A percentile compares a stretch with the other conserved stretches of the same genome.
Conservation (phyloP, 805 yeast genomes). For the Suhomyces tanzawaensis region DNA sequence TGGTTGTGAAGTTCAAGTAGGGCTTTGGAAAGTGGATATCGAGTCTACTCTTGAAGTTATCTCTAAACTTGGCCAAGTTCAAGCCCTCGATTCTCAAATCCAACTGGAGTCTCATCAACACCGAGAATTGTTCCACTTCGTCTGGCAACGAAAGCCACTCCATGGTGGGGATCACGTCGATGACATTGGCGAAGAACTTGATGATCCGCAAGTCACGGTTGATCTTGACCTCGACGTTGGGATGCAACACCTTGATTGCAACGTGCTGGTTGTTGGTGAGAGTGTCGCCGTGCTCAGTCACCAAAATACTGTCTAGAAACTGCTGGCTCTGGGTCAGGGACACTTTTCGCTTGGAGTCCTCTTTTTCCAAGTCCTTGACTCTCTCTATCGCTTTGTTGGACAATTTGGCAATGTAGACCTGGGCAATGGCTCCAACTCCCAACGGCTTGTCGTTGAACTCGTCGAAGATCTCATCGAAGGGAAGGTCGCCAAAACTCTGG, state of each 20-base stretch:
- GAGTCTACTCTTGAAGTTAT: constrained; percentile 55
- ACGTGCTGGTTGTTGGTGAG: constrained; percentile 53
- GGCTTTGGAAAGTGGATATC: constrained; percentile 84
- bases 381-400: constrained; percentile 43
- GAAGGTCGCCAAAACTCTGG: constrained; percentile 52
- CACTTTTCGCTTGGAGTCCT: constrained; percentile 12
- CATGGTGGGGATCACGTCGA: constrained; percentile 85
- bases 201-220: constrained; percentile 81
- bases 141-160: constrained; percentile 96
- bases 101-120: constrained; percentile 83
- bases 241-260: constrained; percentile 92
- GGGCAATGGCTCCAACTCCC: constrained; percentile 99
- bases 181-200: constrained; percentile 69
- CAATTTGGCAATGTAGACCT: constrained; percentile 78
- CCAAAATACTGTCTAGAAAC: constrained; percentile 32
- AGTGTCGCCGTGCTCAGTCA: constrained; percentile 32
- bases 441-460: constrained; percentile 73
- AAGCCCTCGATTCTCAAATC: constrained; percentile 88
- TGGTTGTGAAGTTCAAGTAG: constrained; percentile 57
- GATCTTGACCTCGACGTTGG: constrained; percentile 69
- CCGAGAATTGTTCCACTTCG: constrained; percentile 85
- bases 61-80: constrained; percentile 68
- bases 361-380: constrained; percentile 28
- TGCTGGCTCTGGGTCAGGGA: constrained; percentile 7
- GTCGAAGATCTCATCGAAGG: constrained; percentile 75